phyloP scores from a whole-genome alignment of 257 asterid species.

The Pogostemon cablin region DNA sequence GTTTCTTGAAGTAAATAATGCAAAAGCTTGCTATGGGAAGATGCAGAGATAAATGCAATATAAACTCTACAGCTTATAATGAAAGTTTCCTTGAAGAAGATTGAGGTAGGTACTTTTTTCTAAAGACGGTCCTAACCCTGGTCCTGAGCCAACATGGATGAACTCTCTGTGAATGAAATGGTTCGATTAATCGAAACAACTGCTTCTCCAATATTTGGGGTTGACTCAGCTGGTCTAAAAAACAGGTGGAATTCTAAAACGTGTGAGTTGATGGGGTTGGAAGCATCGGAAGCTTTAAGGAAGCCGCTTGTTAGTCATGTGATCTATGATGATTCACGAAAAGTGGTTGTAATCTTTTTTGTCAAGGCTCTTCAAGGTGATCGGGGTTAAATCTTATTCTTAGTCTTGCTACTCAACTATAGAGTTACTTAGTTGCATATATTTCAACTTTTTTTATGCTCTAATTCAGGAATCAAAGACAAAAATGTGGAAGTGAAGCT shows the following conservation, averaged over 20 bases:
- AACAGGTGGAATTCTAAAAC: constrained; percentile 74
- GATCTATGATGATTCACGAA: too few relatives aligned
- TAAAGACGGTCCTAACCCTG: constrained; percentile 22
- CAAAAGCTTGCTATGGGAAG: constrained; percentile 62
- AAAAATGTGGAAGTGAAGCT: too few relatives aligned
- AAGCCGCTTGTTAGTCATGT: constrained; percentile 47
- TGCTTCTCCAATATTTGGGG: constrained; percentile 64
- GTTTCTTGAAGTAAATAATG: constrained; percentile 61
- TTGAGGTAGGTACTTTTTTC: constrained; percentile 21
- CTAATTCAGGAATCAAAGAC: too few relatives aligned
- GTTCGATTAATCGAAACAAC: constrained; percentile 66
- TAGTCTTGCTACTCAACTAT: too few relatives aligned
- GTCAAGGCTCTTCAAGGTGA: too few relatives aligned
- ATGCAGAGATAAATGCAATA: constrained; percentile 56
- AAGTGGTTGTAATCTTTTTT: too few relatives aligned
- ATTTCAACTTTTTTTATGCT: too few relatives aligned
- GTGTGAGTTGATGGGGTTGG: constrained; percentile 60
- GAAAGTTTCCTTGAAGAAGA: constrained; percentile 48
- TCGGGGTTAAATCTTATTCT: too few relatives aligned
- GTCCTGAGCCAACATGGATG: constrained; percentile 31
- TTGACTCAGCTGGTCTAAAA: constrained; percentile 52
- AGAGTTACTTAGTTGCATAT: too few relatives aligned
- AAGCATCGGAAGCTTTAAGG: constrained; percentile 53
- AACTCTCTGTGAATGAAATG: constrained; percentile 55
- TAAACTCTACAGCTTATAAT: constrained; percentile 66